Percentiles rank a stretch among this genome's conserved stretches.
These are phyloP conservation scores for Pholiota molesta DNA, from an alignment of 768 basidiomycete genomes.

Conservation along the genomic window DNA sequence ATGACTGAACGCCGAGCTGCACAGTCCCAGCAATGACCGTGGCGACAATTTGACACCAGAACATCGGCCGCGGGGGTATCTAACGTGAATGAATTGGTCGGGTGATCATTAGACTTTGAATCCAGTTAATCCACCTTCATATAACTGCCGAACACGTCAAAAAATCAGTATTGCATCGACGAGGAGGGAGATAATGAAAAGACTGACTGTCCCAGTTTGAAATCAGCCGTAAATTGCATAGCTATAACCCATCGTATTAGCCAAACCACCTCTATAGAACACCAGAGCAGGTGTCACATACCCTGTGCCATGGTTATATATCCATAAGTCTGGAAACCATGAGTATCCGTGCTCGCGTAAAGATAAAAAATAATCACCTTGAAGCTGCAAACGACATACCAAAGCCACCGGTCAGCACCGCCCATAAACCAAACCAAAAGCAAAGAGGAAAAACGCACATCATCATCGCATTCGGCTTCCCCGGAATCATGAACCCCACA, in stretches of 20 bases:
- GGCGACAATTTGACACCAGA: conserved; percentile 69
- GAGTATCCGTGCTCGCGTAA: conserved; percentile 31
- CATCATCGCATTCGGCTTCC: conserved; percentile 19
- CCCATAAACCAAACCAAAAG: background rate
- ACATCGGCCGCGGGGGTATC: conserved; percentile 69
- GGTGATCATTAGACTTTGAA: background rate
- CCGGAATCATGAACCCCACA: conserved; percentile 58
- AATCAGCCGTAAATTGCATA: conserved; percentile 70
- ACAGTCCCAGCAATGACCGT: conserved; percentile 64
- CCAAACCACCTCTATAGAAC: background rate
- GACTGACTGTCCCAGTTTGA: conserved; percentile 78
- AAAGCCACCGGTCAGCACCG: conserved; percentile 2
- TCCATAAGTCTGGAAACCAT: conserved; percentile 53
- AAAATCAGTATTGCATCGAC: background rate
- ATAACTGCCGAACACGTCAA: conserved; percentile 17
- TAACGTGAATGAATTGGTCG: conserved; percentile 20
- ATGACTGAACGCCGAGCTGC: conserved; percentile 67
- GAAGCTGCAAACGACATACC: conserved; percentile 29
- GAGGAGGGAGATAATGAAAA: background rate
- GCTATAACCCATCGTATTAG: conserved; percentile 37
- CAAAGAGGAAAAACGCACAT: conserved; percentile 21
- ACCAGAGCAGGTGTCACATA: conserved; percentile 2
- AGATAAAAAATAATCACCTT: conserved; percentile 29
- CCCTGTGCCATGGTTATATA: conserved; percentile 67
- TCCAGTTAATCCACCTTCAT: conserved; percentile 29